Evolutionary conservation across 768 basidiomycete genomes (phyloP).

Genomic region (Kwoniella botswanensis): DNA sequence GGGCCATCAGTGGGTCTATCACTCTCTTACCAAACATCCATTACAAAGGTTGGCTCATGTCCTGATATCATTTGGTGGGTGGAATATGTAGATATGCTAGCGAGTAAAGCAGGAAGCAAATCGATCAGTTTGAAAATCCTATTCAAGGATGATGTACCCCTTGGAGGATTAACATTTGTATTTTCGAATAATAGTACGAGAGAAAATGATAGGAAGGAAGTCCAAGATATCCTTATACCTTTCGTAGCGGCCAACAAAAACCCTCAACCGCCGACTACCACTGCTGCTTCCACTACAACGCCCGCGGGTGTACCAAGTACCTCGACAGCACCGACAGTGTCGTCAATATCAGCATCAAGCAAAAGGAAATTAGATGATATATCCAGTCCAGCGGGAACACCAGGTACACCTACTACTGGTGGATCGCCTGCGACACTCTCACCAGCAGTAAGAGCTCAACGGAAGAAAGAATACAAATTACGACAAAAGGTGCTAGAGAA

Average conservation of each 20-base stretch:
- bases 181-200: constrained; percentile 46
- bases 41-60: too few relatives aligned
- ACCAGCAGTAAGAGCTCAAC: constrained; percentile 8
- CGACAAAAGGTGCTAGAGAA: constrained; percentile 67
- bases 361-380: constrained; percentile 46
- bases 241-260: constrained; percentile 46
- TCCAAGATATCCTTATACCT: constrained; percentile 53
- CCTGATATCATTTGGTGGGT: background rate
- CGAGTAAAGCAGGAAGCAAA: constrained; percentile 50
- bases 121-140: constrained; percentile 54
- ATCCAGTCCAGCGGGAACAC: constrained; percentile 5
- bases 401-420: constrained; percentile 6
- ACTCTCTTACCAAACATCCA: background rate
- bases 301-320: constrained; percentile 8
- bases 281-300: constrained; percentile 3
- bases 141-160: constrained; percentile 54
- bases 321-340: constrained; percentile 18
- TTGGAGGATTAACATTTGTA: constrained; percentile 51
- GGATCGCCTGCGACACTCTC: background rate
- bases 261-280: constrained; percentile 17
- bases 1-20: constrained; percentile 41
- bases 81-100: constrained; percentile 52
- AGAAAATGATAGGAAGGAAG: constrained; percentile 43
- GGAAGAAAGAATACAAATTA: constrained; percentile 23
- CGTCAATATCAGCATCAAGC: constrained; percentile 21